These are phyloP conservation scores for Nyssa sinensis DNA, from an alignment of 148 eudicot species.

Conservation along the genomic window DNA sequence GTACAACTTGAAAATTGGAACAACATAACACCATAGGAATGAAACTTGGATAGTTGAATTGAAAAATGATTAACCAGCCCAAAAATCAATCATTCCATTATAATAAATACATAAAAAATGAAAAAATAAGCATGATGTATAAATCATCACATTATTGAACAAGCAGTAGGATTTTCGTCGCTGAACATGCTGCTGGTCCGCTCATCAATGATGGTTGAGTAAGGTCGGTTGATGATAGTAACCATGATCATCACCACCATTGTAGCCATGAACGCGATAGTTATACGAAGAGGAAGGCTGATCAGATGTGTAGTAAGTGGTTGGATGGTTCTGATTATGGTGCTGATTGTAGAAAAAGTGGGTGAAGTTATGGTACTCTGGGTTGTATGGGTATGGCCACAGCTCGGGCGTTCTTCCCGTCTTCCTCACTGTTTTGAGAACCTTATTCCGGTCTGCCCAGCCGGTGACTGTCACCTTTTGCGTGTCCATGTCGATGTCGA, in stretches of 20 bases:
- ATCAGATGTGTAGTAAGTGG: slow-evolving; percentile 11
- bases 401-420: slow-evolving; percentile 59
- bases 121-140: too few relatives aligned
- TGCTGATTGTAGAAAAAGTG: slow-evolving; percentile 27
- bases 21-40: too few relatives aligned
- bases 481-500: slow-evolving; percentile 56
- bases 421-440: slow-evolving; percentile 47
- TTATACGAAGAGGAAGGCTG: slow-evolving; percentile 42
- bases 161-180: slow-evolving; percentile 55
- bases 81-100: too few relatives aligned
- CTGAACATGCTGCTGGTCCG: slow-evolving; percentile 35
- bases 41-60: too few relatives aligned
- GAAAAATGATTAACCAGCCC: too few relatives aligned
- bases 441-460: slow-evolving; percentile 41
- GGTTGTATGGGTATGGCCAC: slow-evolving; percentile 62
- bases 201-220: slow-evolving; percentile 16
- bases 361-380: slow-evolving; percentile 32
- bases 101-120: too few relatives aligned
- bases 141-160: slow-evolving; percentile 52
- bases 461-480: slow-evolving; percentile 74
- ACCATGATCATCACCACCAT: slow-evolving; percentile 32
- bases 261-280: slow-evolving; percentile 36
- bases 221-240: slow-evolving; percentile 22
- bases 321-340: slow-evolving; percentile 5
- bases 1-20: too few relatives aligned